Base-by-base conservation (phyloP, 352 stramenopile genomes). In the Phytophthora sp. region DNA sequence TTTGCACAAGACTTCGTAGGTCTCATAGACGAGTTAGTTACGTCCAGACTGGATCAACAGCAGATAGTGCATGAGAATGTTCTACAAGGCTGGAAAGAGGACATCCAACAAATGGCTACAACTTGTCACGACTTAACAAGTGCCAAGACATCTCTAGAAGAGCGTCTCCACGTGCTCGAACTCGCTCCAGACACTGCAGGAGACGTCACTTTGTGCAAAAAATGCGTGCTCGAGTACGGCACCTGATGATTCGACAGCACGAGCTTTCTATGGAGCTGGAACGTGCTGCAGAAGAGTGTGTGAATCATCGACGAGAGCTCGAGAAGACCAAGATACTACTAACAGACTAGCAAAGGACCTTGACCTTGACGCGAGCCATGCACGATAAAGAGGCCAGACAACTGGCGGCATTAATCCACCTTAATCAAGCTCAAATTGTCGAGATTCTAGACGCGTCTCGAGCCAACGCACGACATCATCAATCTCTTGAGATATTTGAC, bases 351-450 rank as follows among this genome's bases (percentile, higher is more conserved):
- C 66, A 84, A 23, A 73, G 77, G 9, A 74, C 74, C 7, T 59
- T 89, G 13, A 47, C 63, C 2, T 60, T 91, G 55, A 91, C 83
- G 4, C 69, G 71, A 20, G 77, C 80, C 7, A 91, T 91, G 83
- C 77, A 91, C 31, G 73, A 88, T 4, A 88, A 88, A 33, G 83
- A 91, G 62, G 88, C 76, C 54, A 81, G 76, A 54, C 83, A 90
- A 45, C 71, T 91, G 3, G 68, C 80, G 35, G 66, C 69, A 1
- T 42, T 89, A 4, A 49, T 88, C 5, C 70, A 83, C 7, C 60
- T 65, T 24, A 82, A 76, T 8, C 64, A 84, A 26, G 41, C 55
- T 1, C 76, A 88, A 35, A 77, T 87, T 21, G 53, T 44, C 3
- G 65, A 80, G 23, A 65, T 88, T 16, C 63, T 77, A 53, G 58